Evolutionary conservation across 2,329 filamentous ascomycete species (phyloP), one percentile per base, ranked within the genome.

Genomic region (Ceratocystis albifundus): DNA sequence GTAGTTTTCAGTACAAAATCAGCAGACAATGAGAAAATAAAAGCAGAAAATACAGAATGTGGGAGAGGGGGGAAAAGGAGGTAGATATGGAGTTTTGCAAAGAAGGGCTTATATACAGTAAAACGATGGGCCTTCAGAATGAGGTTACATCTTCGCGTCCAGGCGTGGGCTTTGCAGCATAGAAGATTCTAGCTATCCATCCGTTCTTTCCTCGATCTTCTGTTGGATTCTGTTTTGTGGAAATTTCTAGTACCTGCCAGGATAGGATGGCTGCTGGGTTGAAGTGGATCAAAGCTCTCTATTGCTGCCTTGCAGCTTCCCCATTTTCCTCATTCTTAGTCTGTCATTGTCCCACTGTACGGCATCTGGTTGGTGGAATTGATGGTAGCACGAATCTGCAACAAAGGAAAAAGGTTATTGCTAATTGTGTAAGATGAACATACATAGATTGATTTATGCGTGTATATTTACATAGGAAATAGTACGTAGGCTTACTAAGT

Each of bases 161-260:
- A 32, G 30, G 30, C 6, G 7, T 32, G 30, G 30, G 30, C 30
- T 32, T 50, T 50, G 48, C n/a, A 25, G 20, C 53, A 45, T 65
- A 20, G 66, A 67, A 67, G 66, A 64, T 67, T 67, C 66, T 67
- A 67, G 66, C 66, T 67, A 20, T 41, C 59, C 45, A 20, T 41
- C 59, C 45, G 22, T 32, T 57, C 22, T 32, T 57, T 57, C 53
- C 10, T 28, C 8, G 10, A 28, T 20, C 22, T 65, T 65, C 32
- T 65, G 64, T 61, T 59, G 64, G 64, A 59, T 65, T 59, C 64
- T 65, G 41, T 46, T 30, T 46, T 48, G 41, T 63, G 41, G 41
- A 32, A 20, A 48, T 57, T 57, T 57, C n/a, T 22, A 20, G 48
- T 41, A 12, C 17, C 48, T 25, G 15, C 48, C 48, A 53, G 48